Evolutionary conservation across 768 basidiomycete species (phyloP), one percentile per base, ranked within the genome.

Genomic region (Boletus rufocinnamomeus): DNA sequence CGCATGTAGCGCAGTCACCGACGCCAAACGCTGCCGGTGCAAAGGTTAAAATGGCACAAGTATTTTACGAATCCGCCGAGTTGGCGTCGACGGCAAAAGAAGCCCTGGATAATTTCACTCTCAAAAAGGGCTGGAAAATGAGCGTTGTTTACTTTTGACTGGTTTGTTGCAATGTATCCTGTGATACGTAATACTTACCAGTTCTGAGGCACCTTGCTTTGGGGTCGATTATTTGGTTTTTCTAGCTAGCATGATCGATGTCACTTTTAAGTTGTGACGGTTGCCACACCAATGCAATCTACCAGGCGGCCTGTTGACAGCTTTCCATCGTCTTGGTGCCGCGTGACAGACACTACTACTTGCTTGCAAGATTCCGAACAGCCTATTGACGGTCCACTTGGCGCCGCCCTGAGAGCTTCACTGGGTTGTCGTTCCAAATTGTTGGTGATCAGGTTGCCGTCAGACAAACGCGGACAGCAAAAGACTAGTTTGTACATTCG

Each of bases 41-140:
- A 55, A 82, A 81, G 63, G 82, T 87, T 45, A 95, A 94, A 75
- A 84, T 91, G 75, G 92, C 91, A 11, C 85, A 91, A 65, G 87
- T 90, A 23, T 70, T 83, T 27, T 98, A 90, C 74, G 91, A 93
- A 66, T 82, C 84, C 4, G 75, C 86, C 11, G 87, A 88, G 55
- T 80, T 91, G 27, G 91, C 93, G 19, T 76, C 84, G 17, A 82
- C 82, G 6, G 95, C 95, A 40, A 90, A 88, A 76, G 85, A 88
- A 52, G 91, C 88, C 16, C 74, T 95, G 61, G 85, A 96, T 72
- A 89, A 90, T 51, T 97, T 93, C 73, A 81, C 87, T 41, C 78
- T 97, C 66, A 94, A 95, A 76, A 89, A 88, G 66, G 91, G 84
- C 43, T 92, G 89, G 89, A 75, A 82, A 63, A 93, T 95, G 89